A percentile compares a stretch with the other conserved stretches of the same genome.
These are phyloP conservation scores for Rubroshorea leprosula DNA, from an alignment of 345 rosid genomes.

Conservation along the genomic window DNA sequence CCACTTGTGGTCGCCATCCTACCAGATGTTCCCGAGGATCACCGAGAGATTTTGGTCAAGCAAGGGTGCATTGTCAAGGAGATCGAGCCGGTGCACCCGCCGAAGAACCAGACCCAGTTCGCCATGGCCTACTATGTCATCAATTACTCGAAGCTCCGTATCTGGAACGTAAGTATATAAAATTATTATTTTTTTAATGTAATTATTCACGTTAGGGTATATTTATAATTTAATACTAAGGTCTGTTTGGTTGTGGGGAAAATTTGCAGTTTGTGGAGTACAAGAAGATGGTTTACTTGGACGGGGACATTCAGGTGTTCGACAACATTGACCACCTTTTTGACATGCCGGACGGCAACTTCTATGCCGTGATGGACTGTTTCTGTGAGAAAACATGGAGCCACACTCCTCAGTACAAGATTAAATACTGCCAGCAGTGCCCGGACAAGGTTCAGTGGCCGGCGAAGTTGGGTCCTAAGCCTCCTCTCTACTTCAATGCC, in stretches of 20 bases:
- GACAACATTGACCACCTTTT: slow-evolving; percentile 70
- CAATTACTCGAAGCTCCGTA: slow-evolving; percentile 74
- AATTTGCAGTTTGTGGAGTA: slow-evolving; percentile 53
- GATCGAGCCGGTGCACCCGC: slow-evolving; percentile 55
- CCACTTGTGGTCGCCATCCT: slow-evolving; percentile 60
- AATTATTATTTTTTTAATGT: background rate
- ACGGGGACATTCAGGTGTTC: slow-evolving; percentile 75
- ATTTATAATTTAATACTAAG: background rate
- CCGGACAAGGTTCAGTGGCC: slow-evolving; percentile 60
- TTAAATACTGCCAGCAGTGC: slow-evolving; percentile 76
- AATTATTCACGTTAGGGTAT: background rate
- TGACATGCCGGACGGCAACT: slow-evolving; percentile 47
- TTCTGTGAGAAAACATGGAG: slow-evolving; percentile 81
- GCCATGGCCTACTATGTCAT: slow-evolving; percentile 79
- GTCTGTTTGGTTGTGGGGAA: background rate
- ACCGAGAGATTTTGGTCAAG: slow-evolving; percentile 40
- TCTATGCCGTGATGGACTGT: slow-evolving; percentile 72
- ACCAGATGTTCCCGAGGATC: slow-evolving; percentile 64
- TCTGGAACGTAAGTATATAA: slow-evolving; percentile 52
- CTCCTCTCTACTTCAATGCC: slow-evolving; percentile 69
- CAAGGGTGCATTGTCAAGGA: slow-evolving; percentile 55
- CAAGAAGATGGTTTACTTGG: slow-evolving; percentile 61
- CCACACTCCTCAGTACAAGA: slow-evolving; percentile 48
- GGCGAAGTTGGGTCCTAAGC: slow-evolving; percentile 41
- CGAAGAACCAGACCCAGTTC: slow-evolving; percentile 62